phyloP scores from a whole-genome alignment of 441 rosid genomes.

The Hura crepitans region DNA sequence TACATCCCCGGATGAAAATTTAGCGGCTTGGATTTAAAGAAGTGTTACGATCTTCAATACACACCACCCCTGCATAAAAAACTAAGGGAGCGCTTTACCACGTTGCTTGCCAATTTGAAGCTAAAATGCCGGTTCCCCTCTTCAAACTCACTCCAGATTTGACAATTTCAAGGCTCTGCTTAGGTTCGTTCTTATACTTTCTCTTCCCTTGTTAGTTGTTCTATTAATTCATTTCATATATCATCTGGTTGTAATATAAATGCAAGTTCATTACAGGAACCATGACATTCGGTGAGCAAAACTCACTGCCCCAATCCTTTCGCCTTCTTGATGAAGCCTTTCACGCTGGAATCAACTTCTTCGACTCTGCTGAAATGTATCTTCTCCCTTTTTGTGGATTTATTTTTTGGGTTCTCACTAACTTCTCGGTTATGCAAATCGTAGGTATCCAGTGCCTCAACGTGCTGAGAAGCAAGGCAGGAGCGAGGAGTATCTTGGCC shows the following conservation, averaged over 20 bases:
- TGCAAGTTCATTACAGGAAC: conserved; percentile 35
- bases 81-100: no score
- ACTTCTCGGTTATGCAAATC: neutral
- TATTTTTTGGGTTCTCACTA: neutral
- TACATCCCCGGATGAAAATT: conserved; percentile 80
- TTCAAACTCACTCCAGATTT: conserved; percentile 47
- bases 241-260: neutral
- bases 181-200: conserved; percentile 29
- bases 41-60: no score
- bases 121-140: conserved; percentile 41
- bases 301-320: conserved; percentile 44
- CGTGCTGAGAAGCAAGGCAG: conserved; percentile 55
- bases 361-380: conserved; percentile 69
- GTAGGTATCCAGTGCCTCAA: conserved; percentile 71
- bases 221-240: neutral
- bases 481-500: conserved; percentile 61
- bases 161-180: conserved; percentile 54
- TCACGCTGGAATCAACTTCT: conserved; percentile 57
- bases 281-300: conserved; percentile 68
- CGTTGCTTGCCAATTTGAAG: no score
- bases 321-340: conserved; percentile 55
- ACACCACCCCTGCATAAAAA: no score
- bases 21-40: no score
- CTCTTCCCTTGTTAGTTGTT: neutral
- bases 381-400: neutral